Evolutionary conservation across 2,329 filamentous ascomycete species (phyloP).

Genomic region (Colletotrichum sublineola): DNA sequence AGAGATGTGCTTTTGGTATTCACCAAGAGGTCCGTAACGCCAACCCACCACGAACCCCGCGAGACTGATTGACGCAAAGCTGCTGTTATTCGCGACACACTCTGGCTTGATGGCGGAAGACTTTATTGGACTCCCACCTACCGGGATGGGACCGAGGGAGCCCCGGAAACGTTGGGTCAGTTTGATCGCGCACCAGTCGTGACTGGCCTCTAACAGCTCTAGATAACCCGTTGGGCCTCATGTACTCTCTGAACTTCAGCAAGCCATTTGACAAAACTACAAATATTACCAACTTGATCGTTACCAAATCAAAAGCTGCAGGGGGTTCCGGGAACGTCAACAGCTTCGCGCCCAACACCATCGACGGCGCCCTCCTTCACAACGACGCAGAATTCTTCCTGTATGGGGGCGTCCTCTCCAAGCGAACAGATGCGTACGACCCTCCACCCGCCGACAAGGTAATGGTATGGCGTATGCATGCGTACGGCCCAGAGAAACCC

Average conservation of each 20-base stretch:
- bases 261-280: constrained; percentile 64
- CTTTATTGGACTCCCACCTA: constrained; percentile 65
- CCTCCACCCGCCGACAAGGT: constrained; percentile 59
- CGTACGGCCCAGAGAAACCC: constrained; percentile 62
- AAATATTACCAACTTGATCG: constrained; percentile 68
- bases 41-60: background rate
- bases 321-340: constrained; percentile 64
- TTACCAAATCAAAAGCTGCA: constrained; percentile 60
- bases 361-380: constrained; percentile 74
- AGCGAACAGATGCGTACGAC: constrained; percentile 51
- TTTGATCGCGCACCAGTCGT: constrained; percentile 21
- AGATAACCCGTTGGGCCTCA: constrained; percentile 66
- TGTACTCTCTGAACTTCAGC: constrained; percentile 72
- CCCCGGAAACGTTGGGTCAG: constrained; percentile 58
- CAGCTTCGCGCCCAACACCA: constrained; percentile 67
- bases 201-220: constrained; percentile 37
- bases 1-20: constrained; percentile 71
- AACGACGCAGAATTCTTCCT: constrained; percentile 74
- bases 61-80: constrained; percentile 53
- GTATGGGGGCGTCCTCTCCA: constrained; percentile 69
- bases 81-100: constrained; percentile 69
- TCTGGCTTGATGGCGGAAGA: constrained; percentile 75
- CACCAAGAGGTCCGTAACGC: constrained; percentile 56
- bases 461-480: constrained; percentile 65
- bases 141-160: constrained; percentile 57